Percentiles rank a stretch among this genome's conserved stretches.
Conservation (phyloP, 305 asterid species). For the Petunia hybrid region DNA sequence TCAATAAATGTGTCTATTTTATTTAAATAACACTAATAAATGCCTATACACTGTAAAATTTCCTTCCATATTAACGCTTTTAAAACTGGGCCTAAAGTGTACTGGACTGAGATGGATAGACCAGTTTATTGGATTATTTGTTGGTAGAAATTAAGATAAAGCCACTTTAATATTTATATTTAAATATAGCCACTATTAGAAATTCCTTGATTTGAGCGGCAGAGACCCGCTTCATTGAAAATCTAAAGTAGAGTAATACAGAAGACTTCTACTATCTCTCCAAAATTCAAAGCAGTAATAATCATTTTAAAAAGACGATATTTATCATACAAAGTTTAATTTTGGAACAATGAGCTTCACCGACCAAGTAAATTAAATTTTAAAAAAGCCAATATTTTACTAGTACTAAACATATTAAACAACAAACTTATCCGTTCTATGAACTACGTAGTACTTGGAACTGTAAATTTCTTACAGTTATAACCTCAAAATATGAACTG, state of each 20-base stretch:
- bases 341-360: neutral
- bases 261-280: too few relatives aligned
- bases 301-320: neutral
- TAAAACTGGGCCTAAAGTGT: conserved; percentile 15
- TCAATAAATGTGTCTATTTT: too few relatives aligned
- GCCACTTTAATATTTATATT: too few relatives aligned
- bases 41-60: too few relatives aligned
- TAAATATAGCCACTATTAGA: too few relatives aligned
- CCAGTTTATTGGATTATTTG: neutral
- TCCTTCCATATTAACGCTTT: neutral
- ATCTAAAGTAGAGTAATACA: neutral
- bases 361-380: neutral
- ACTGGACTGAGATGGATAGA: neutral
- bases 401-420: neutral
- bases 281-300: neutral
- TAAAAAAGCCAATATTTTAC: neutral
- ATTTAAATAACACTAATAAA: too few relatives aligned
- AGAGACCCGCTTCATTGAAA: neutral
- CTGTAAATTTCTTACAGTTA: neutral
- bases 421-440: neutral
- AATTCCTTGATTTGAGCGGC: too few relatives aligned
- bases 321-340: neutral
- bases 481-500: neutral
- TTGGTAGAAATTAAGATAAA: neutral
- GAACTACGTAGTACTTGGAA: neutral